Evolutionary conservation across 768 basidiomycete genomes (phyloP), one percentile per base, ranked within the genome.

Genomic region (Podaxis sp.): DNA sequence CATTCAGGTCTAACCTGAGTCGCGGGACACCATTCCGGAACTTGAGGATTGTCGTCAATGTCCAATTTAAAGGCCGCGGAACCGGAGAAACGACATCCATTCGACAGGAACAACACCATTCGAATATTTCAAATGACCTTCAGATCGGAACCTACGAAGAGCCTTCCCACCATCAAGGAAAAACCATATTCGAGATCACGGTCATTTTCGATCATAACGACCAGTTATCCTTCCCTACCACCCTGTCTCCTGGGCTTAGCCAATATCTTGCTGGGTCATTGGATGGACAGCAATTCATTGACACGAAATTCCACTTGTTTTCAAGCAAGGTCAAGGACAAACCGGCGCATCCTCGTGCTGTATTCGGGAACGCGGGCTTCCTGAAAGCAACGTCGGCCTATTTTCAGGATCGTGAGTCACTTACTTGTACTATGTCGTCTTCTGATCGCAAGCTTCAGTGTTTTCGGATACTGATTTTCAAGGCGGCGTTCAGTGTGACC

Each of bases 291-390:
- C 38, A 38, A 52, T 61, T 8, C 33, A 33, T 33, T 33, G 59
- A 65, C 38, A 57, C 59, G 1, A 65, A 65, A 33, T 65, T 65
- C 49, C 61, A 57, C 38, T 59, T 63, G 8, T 42, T 51, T 11
- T 63, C 63, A 6, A 38, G 33, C 44, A 48, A 57, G 15, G 38
- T 60, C 42, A 19, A 33, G 4, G 42, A 33, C n/a, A 38, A 39
- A 22, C 22, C 39, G 4, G 64, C 46, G 36, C 39, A 30, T 15
- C 55, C 59, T 24, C 52, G 59, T 3, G 24, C 58, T 13, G 36
- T 64, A 3, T 64, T 33, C 26, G 64, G 30, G 3, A 64, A 64
- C 12, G 52, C 64, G 3, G 58, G 22, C 13, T 39, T 33, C 9
- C 51, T 8, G 8, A 60, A 7, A 53, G 52, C 26, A 39, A 40